These are phyloP conservation scores for Pharnaceum exiguum DNA, from an alignment of 148 eudicot genomes.

Conservation along the genomic window DNA sequence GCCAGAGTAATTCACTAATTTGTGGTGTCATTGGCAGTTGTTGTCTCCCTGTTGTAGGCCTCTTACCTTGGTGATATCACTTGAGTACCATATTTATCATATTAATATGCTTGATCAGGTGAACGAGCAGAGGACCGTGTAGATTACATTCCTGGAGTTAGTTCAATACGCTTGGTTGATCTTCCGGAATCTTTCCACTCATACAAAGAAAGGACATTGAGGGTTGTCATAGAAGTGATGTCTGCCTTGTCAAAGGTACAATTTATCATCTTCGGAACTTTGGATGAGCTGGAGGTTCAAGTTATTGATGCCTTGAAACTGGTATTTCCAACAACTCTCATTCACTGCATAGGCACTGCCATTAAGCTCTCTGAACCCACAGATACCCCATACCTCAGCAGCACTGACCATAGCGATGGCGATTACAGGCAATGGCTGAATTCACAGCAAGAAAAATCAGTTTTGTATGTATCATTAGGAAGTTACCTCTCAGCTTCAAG, in stretches of 20 bases:
- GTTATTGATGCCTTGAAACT: neutral
- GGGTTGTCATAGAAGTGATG: too few relatives aligned
- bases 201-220: neutral
- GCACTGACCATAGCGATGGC: neutral
- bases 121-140: conserved; percentile 1
- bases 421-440: neutral
- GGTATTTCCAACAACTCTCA: too few relatives aligned
- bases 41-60: too few relatives aligned
- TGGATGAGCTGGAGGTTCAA: conserved; percentile 2
- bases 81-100: too few relatives aligned
- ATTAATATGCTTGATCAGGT: too few relatives aligned
- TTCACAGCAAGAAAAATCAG: conserved; percentile 4
- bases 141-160: conserved; percentile 18
- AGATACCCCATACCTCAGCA: conserved; percentile 1
- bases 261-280: conserved; percentile 9
- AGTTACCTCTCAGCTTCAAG: conserved; percentile 4
- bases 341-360: too few relatives aligned
- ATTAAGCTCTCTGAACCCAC: neutral
- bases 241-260: conserved; percentile 4
- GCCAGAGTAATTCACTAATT: too few relatives aligned
- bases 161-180: neutral
- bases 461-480: conserved; percentile 17
- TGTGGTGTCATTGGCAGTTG: too few relatives aligned
- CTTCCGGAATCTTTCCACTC: neutral
- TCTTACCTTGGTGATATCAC: too few relatives aligned